Evolutionary conservation across 2,329 filamentous ascomycete species (phyloP), one percentile per base, ranked within the genome.

Genomic region (Fusarium sp.): DNA sequence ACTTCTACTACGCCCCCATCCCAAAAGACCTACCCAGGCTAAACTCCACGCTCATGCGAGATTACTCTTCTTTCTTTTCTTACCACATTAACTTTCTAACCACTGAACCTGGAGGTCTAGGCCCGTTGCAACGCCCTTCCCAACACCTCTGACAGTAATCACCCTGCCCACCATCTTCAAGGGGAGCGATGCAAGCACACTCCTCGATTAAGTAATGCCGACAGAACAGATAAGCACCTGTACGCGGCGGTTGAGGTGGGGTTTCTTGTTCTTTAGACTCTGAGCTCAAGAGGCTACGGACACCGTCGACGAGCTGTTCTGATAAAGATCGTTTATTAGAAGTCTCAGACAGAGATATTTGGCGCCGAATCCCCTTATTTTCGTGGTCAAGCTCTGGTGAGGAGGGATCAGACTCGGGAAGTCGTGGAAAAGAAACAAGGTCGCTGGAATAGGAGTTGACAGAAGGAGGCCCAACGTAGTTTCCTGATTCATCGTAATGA

Each of bases 131-230:
- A 11, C 41, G 55, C n/a, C 70, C 72, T n/a, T 60, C 58, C 72
- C 71, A 74, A 38, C 72, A 74, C 16, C 37, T 56, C 39, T 68
- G 61, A 21, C 72, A 74, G n/a, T 74, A 73, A 35, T 74, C 70
- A 11, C 71, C 72, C 11, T 43, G 31, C 20, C 50, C 63, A 6
- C 42, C 26, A 5, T 55, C 55, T 13, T 56, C 53, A 7, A 74
- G 49, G 7, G 56, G 46, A 7, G 57, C 65, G 26, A 53, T 48
- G 20, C 72, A 74, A 11, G 57, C 58, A 41, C 72, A 74, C 15
- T 57, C 54, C 12, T 59, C 62, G 15, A 61, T 52, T 15, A 71
- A 63, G 20, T 55, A 55, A 44, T 73, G 70, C 28, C 67, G 69
- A 26, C 72, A 74, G 28, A 68, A 73, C 8, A 71, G 12, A 56